Base-by-base conservation (phyloP, 2,329 filamentous ascomycete species). In the Epichloe sibirici region DNA sequence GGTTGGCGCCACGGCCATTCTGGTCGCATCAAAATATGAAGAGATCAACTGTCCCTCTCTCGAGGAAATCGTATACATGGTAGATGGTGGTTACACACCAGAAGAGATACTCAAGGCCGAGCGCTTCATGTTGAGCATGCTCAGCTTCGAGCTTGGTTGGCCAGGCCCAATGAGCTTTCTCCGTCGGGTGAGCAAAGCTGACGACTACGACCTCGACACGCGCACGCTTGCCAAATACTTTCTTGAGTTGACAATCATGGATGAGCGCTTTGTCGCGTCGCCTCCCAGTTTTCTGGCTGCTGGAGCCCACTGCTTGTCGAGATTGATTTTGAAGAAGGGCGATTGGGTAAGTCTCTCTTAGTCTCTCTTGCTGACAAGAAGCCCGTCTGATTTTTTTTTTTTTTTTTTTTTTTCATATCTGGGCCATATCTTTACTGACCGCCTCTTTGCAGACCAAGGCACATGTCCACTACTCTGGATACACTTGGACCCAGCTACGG, bases 161-260 rank as follows among this genome's bases (percentile, higher is more conserved):
- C 93, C 93, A n/a, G 93, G 93, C 44, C 93, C 93, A 1, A 96
- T 98, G 91, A 96, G 90, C 73, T 98, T 98, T 71, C 77, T 98
- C 56, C 82, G 93, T 55, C 84, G 91, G 53, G 93, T 97, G 69
- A 97, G 91, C 82, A 97, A 97, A 74, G 93, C 93, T 13, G 93
- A 98, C 65, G 90, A 96, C 65, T 98, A 97, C 65, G 90, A 98
- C 64, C 75, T 95, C 46, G 91, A 98, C 71, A 96, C 91, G 11
- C 82, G 93, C 39, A 97, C 93, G 5, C 74, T 98, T 51, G 90
- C 93, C 61, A 98, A 98, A 72, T 98, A 98, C 71, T 96, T 98
- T 70, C 77, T 98, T 28, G 93, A 98, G 68, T 80, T 97, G 52
- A 94, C 90, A 39, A 84, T 97, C 66, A 96, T 97, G 90, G 93